Evolutionary conservation across 768 basidiomycete genomes (phyloP).

Genomic region (Inosperma sp.): DNA sequence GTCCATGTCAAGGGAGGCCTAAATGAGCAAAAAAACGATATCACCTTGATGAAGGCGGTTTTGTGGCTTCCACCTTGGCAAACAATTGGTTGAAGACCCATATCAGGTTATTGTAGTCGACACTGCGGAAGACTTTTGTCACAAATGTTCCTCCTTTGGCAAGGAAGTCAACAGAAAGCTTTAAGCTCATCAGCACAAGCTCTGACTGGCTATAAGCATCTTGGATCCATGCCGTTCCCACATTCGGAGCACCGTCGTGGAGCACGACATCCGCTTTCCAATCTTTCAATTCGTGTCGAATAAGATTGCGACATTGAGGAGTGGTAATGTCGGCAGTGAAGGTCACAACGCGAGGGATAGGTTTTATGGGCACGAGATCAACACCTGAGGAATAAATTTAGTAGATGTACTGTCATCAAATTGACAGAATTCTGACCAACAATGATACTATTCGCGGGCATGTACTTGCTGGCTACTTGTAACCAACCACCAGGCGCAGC

Average conservation of each 20-base stretch:
- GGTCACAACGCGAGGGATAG: constrained; percentile 88
- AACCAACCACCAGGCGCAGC: constrained; percentile 99
- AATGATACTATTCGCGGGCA: constrained; percentile 89
- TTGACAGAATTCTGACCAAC: constrained; percentile 48
- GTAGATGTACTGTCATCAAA: constrained; percentile 7
- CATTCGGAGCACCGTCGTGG: constrained; percentile 99
- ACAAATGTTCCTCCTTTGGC: constrained; percentile 92
- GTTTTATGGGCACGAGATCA: constrained; percentile 93
- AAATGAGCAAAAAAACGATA: constrained; percentile 8
- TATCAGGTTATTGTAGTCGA: constrained; percentile 96
- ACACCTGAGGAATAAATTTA: constrained; percentile 53
- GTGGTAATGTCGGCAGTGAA: constrained; percentile 96
- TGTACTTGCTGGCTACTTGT: constrained; percentile 96
- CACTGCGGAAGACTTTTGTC: constrained; percentile 97
- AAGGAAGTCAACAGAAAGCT: constrained; percentile 93
- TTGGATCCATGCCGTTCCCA: constrained; percentile 98
- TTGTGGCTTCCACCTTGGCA: constrained; percentile 94
- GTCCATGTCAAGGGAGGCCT: constrained; percentile 6
- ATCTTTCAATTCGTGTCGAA: constrained; percentile 87
- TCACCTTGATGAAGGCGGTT: constrained; percentile 94
- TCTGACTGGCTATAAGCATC: constrained; percentile 98
- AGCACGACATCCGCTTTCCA: constrained; percentile 99
- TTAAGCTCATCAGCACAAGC: constrained; percentile 91
- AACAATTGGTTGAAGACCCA: constrained; percentile 99
- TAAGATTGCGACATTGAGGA: constrained; percentile 77